Evolutionary conservation across 768 basidiomycete species (phyloP), one percentile per base, ranked within the genome.

Genomic region (Russula sp.): DNA sequence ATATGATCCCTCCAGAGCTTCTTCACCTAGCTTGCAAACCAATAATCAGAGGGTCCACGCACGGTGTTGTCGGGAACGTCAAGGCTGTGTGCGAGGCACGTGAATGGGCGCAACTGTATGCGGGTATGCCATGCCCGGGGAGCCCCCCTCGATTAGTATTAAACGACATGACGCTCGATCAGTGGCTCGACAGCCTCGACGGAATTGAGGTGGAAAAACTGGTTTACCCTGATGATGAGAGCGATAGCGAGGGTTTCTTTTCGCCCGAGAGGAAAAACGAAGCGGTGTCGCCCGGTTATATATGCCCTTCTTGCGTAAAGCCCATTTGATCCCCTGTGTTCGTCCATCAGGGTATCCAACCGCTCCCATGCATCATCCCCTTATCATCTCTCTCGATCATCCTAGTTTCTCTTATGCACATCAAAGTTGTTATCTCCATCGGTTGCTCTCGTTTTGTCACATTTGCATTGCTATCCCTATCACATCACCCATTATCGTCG

Each of bases 131-230:
- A 7, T 44, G 28, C 18, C 20, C 38, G 2, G 32, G 50, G n/a
- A 46, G 3, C 54, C 20, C 24, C 11, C 48, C 64, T 2, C 54
- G 30, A 22, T 24, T 56, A 16, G 40, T 28, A 5, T 6, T 65
- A 18, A 28, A 46, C 1, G 54, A 24, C 0, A 36, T 51, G 13
- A 65, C 64, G 0, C 64, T 65, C 18, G 64, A 65, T 38, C 59
- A 54, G 5, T 65, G 64, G 64, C 54, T 65, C 5, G 64, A 65
- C 32, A 26, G 64, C 49, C 48, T 61, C 3, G 64, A 65, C 0
- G 64, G 59, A 4, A 20, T 61, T 9, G 64, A 65, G n/a, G 64
- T 65, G 2, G 64, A 65, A n/a, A 59, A 65, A 16, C 1, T 65
- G 3, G 44, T 65, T 3, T 65, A 65, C n/a, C 64, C 64, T 28